phyloP scores from a whole-genome alignment of 177 flowering plant species.

The Vitis hybrid region DNA sequence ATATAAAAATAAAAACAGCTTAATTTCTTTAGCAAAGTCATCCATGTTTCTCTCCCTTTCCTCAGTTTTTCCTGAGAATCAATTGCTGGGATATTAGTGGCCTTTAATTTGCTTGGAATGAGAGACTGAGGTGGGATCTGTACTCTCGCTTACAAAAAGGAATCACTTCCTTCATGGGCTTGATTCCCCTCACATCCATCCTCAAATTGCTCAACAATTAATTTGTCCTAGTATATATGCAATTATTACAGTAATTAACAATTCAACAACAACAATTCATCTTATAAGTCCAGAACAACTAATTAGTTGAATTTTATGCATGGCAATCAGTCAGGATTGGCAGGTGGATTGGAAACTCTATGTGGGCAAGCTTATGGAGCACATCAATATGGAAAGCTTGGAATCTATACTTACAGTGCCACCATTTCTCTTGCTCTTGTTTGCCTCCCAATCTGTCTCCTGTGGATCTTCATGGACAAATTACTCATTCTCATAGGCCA shows the following conservation, averaged over 20 bases:
- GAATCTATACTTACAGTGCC: conserved; percentile 20
- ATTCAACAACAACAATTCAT: not conserved
- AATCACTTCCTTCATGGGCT: no score
- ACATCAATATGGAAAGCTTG: conserved; percentile 22
- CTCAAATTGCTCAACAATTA: not conserved
- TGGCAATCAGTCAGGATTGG: conserved; percentile 27
- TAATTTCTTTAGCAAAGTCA: no score
- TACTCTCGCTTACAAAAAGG: no score
- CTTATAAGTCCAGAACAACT: no score
- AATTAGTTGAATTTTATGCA: not conserved
- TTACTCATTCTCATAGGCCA: conserved; percentile 23
- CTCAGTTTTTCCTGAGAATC: no score
- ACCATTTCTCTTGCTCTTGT: conserved; percentile 18
- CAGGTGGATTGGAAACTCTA: conserved; percentile 34
- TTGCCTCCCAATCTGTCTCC: conserved; percentile 21
- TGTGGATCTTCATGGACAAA: conserved; percentile 33
- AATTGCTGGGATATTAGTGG: no score
- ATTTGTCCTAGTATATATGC: not conserved
- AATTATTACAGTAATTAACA: not conserved
- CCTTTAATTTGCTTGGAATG: no score
- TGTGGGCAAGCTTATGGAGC: conserved; percentile 48
- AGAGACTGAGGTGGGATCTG: no score
- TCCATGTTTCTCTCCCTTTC: no score
- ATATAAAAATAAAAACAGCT: no score
- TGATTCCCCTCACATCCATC: no score